Percentiles rank a stretch among this genome's conserved stretches.
phyloP scores from a whole-genome alignment of 768 basidiomycete species.

The Mycena polygramma region DNA sequence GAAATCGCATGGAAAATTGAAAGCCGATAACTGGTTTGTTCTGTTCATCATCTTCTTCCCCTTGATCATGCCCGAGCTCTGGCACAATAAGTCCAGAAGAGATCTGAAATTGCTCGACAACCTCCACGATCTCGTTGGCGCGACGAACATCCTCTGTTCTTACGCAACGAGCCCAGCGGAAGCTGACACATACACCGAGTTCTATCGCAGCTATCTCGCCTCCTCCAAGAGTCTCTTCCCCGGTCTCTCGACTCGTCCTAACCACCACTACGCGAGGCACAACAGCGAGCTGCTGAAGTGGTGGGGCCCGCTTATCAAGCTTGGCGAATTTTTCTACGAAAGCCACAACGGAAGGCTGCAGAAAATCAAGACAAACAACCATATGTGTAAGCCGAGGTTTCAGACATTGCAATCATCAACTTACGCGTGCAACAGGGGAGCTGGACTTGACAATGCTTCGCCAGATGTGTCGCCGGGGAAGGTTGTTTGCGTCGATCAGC shows the following conservation, averaged over 20 bases:
- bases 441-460: conserved; percentile 28
- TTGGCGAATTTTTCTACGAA: conserved; percentile 35
- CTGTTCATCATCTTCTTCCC: conserved; percentile 30
- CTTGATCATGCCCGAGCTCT: conserved; percentile 28
- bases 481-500: conserved; percentile 23
- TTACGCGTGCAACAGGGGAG: conserved; percentile 26
- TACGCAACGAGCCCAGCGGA: conserved; percentile 4
- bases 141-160: conserved; percentile 27
- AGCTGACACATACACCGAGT: conserved; percentile 4
- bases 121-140: conserved; percentile 25
- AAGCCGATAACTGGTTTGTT: conserved; percentile 40
- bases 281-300: conserved; percentile 22
- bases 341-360: conserved; percentile 29
- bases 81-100: background rate
- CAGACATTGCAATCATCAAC: background rate
- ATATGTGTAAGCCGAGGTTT: conserved; percentile 22
- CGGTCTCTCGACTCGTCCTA: conserved; percentile 24
- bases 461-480: conserved; percentile 26
- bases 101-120: conserved; percentile 20
- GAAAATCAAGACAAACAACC: conserved; percentile 31
- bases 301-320: conserved; percentile 37
- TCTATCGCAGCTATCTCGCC: conserved; percentile 1
- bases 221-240: conserved; percentile 27
- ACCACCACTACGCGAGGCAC: conserved; percentile 29
- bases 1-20: conserved; percentile 37